These are phyloP conservation scores for Candida berthetii DNA, from an alignment of 805 yeast species.

Conservation along the genomic window DNA sequence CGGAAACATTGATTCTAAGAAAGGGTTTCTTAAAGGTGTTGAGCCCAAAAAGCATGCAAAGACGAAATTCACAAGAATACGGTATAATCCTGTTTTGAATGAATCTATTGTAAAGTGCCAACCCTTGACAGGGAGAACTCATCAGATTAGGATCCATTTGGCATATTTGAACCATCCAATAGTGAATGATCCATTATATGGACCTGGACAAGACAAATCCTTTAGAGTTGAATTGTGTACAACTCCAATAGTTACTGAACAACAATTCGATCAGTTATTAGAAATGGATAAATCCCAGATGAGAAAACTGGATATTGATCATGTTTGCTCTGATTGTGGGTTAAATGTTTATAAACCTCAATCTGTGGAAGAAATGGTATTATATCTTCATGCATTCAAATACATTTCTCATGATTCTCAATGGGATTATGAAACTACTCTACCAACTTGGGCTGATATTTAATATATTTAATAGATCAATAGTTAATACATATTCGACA, in stretches of 20 bases:
- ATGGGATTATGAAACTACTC: constrained; percentile 33
- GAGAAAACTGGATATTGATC: constrained; percentile 20
- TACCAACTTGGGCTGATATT: constrained; percentile 41
- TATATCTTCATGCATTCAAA: constrained; percentile 28
- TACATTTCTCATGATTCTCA: constrained; percentile 22
- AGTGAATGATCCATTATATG: constrained; percentile 86
- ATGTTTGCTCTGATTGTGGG: constrained; percentile 21
- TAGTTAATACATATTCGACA: too few species aligned
- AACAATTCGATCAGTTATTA: constrained; percentile 21
- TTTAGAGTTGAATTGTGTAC: neutral
- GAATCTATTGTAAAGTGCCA: constrained; percentile 70
- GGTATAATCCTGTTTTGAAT: constrained; percentile 56
- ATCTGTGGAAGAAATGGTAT: constrained; percentile 20
- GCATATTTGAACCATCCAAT: constrained; percentile 88
- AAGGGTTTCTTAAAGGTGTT: constrained; percentile 49
- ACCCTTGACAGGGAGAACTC: constrained; percentile 92
- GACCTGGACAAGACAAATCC: constrained; percentile 20
- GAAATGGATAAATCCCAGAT: constrained; percentile 25
- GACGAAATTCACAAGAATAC: constrained; percentile 61
- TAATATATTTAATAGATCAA: too few species aligned
- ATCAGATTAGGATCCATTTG: constrained; percentile 90
- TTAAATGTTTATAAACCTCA: neutral
- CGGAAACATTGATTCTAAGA: constrained; percentile 64
- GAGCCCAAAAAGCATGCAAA: constrained; percentile 53
- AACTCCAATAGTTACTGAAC: constrained; percentile 29